Percentiles rank a stretch among this genome's conserved stretches.
Evolutionary conservation across 2,329 filamentous ascomycete genomes (phyloP).

Genomic region (Bipolaris zeicola): DNA sequence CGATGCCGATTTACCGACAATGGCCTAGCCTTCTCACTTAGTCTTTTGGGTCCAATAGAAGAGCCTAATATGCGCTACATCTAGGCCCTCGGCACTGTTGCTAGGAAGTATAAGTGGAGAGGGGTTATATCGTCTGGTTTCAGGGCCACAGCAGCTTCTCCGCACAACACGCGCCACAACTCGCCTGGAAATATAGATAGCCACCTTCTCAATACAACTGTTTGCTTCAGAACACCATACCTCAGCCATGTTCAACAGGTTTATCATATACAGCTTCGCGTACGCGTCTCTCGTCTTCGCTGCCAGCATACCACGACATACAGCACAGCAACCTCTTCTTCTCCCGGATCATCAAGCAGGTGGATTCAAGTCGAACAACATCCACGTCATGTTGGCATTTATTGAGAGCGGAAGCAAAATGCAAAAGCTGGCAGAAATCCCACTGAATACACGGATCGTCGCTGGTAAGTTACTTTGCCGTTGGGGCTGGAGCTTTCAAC

Average conservation of each 20-base stretch:
- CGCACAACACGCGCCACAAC: neutral
- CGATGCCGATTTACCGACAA: neutral
- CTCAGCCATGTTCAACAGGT: slow-evolving; percentile 6
- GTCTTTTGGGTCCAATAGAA: neutral
- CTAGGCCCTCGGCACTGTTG: neutral
- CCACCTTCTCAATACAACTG: neutral
- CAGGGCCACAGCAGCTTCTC: neutral
- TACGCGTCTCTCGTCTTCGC: slow-evolving; percentile 4
- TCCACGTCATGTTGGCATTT: slow-evolving; percentile 22
- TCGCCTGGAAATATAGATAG: neutral
- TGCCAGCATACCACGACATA: slow-evolving; percentile 11
- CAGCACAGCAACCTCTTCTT: slow-evolving; percentile 18
- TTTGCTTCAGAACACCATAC: neutral
- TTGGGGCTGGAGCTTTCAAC: no score
- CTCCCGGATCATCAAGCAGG: neutral
- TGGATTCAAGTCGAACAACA: neutral
- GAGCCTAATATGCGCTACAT: neutral
- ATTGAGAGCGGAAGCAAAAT: slow-evolving; percentile 13
- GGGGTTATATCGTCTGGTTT: neutral
- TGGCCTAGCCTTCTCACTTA: neutral
- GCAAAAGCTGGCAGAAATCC: slow-evolving; percentile 23
- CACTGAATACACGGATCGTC: slow-evolving; percentile 17
- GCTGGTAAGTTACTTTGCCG: slow-evolving; percentile 17
- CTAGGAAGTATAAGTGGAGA: neutral
- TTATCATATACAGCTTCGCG: neutral